Conservation (phyloP, 441 rosid species). For the Pelargonium myrrhifolium region DNA sequence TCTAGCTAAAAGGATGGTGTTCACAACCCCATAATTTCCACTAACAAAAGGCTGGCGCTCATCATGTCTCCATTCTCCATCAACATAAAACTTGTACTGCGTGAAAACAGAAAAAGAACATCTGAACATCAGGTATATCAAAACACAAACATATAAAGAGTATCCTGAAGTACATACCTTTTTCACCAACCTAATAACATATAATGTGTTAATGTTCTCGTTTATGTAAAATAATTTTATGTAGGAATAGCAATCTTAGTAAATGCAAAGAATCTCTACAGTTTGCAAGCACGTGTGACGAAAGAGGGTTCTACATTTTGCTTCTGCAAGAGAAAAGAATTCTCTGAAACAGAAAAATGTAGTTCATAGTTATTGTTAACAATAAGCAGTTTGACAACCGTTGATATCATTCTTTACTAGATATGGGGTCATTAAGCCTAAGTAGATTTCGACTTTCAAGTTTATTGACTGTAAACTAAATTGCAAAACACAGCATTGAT, state of each 20-base stretch:
- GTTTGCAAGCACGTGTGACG: neutral
- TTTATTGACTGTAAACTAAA: neutral
- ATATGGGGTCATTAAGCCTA: neutral
- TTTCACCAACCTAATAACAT: slow-evolving; percentile 2
- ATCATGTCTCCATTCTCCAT: slow-evolving; percentile 63
- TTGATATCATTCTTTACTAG: neutral
- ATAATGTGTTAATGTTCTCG: neutral
- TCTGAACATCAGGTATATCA: slow-evolving; percentile 12
- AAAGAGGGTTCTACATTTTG: neutral
- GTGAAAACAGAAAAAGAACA: slow-evolving; percentile 19
- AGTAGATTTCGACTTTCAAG: neutral
- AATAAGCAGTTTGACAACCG: neutral
- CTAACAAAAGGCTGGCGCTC: slow-evolving; percentile 51
- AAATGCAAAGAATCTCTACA: slow-evolving; percentile 2
- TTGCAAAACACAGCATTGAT: neutral
- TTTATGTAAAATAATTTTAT: neutral
- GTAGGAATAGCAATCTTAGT: neutral
- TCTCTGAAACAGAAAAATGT: neutral
- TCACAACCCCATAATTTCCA: slow-evolving; percentile 58
- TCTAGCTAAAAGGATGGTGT: slow-evolving; percentile 46
- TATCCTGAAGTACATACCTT: neutral
- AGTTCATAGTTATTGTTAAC: neutral
- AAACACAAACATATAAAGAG: neutral
- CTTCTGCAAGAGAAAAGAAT: neutral
- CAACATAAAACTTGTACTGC: slow-evolving; percentile 70